Base-by-base conservation (phyloP, 179 eudicot genomes). In the Beta macrorhiza region DNA sequence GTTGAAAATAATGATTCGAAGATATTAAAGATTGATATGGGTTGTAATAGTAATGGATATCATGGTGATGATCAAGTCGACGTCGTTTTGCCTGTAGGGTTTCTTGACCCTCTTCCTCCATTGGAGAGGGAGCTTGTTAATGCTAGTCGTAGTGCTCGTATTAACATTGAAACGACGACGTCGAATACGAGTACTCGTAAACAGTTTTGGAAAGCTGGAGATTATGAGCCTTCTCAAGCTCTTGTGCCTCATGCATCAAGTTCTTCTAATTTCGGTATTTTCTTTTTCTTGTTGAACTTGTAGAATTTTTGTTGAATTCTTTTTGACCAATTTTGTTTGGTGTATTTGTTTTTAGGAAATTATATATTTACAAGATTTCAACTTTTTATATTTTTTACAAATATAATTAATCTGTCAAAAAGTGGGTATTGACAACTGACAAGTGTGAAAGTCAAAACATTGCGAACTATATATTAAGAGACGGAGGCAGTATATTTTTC, bases 171-270 rank as follows among this genome's bases (percentile, higher is more conserved):
- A 7, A 5, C 13, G 57, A 20, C 64, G 76, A 49, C 68, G 45
- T 9, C 53, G 53, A 49, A 59, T 11, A 58, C 37, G 19, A 57
- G 51, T 69, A 57, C 81, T 20, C 83, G 81, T 55, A 90, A 84
- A 81, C 93, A 92, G 86, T 92, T 92, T 62, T 92, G 93, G 96
- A 92, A 89, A 81, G 93, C 96, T 0, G 93, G 96, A 12, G 92
- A 89, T 62, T 89, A 88, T 68, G 90, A 90, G 57, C 85, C 63
- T 32, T 57, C 77, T 55, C 16, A n/a, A n/a, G 47, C 17, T 29
- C 10, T 19, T 64, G 56, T 12, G 62, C 11, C 68, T 57, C 56
- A 47, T 68, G 51, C 52, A n/a, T 56, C n/a, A 6, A 29, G 25
- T 29, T 80, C 83, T 62, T 79, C 83, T 42, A 64, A 63, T 19